Percentiles rank a stretch among this genome's conserved stretches.
These are phyloP conservation scores for Monilinia laxa DNA, from an alignment of 2,329 filamentous ascomycete genomes.

Conservation along the genomic window DNA sequence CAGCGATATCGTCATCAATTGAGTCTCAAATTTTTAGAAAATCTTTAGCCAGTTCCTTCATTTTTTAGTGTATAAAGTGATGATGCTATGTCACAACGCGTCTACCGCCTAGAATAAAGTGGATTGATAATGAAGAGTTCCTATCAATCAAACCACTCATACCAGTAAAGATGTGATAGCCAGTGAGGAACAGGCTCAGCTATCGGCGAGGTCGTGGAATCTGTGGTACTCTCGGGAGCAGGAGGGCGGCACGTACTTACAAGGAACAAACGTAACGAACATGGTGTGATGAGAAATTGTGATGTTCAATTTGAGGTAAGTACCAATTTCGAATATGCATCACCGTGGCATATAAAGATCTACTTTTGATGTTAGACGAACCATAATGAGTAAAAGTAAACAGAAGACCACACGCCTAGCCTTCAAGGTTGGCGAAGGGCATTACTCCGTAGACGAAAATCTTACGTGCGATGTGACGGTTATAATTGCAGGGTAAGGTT, in stretches of 20 bases:
- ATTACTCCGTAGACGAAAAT: not conserved
- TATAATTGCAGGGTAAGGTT: constrained; percentile 10
- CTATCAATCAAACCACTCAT: not conserved
- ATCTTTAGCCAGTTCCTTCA: not conserved
- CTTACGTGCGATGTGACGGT: constrained; percentile 12
- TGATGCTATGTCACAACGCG: not conserved
- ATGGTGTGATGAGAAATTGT: constrained; percentile 1
- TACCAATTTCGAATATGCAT: constrained; percentile 17
- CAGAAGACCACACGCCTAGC: not conserved
- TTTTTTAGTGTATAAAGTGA: not conserved
- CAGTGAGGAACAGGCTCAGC: not conserved
- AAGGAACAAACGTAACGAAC: not conserved
- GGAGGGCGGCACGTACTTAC: constrained; percentile 14
- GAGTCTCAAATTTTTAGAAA: not conserved
- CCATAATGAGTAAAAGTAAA: not conserved
- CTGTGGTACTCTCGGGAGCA: constrained; percentile 4
- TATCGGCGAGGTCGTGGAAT: constrained; percentile 8
- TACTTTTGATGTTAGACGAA: not conserved
- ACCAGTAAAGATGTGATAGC: not conserved
- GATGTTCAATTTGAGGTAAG: not conserved
- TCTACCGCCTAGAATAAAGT: constrained; percentile 4
- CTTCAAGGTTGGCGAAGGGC: not conserved
- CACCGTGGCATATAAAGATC: constrained; percentile 11
- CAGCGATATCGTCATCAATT: not conserved
- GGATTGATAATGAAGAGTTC: not conserved